A percentile compares a stretch with the other conserved stretches of the same genome.
phyloP scores from a whole-genome alignment of 192 early-diverging fungal species.

The Coemansia sp. region DNA sequence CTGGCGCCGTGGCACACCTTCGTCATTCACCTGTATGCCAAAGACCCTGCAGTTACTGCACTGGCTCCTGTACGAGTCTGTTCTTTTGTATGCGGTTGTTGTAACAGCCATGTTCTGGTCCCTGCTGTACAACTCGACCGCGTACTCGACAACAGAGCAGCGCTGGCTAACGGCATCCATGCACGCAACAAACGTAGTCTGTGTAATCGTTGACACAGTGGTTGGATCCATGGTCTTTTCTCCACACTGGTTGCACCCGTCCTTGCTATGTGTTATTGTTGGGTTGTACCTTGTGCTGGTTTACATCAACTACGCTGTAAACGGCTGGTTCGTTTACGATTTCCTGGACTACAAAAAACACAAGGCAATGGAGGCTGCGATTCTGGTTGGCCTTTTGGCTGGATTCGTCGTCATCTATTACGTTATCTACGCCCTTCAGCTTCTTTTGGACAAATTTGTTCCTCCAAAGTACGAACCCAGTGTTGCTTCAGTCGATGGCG shows the following conservation, averaged over 20 bases:
- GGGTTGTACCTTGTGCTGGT: constrained; percentile 33
- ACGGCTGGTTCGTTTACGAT: constrained; percentile 41
- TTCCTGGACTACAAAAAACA: constrained; percentile 42
- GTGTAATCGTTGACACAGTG: constrained; percentile 25
- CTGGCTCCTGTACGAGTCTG: constrained; percentile 48
- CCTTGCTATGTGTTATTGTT: constrained; percentile 14
- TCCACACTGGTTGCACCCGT: constrained; percentile 41
- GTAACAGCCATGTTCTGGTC: constrained; percentile 43
- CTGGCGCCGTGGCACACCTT: constrained; percentile 5
- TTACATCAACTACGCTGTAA: constrained; percentile 37
- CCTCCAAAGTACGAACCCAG: constrained; percentile 12
- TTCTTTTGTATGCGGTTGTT: constrained; percentile 28
- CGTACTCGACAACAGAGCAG: constrained; percentile 5
- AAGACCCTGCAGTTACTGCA: constrained; percentile 39
- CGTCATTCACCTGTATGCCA: constrained; percentile 25
- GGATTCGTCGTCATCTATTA: constrained; percentile 36
- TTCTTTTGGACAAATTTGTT: constrained; percentile 25
- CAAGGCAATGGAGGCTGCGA: constrained; percentile 10
- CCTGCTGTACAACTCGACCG: constrained; percentile 21
- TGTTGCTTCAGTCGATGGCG: background rate
- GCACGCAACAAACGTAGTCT: constrained; percentile 28
- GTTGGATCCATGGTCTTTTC: constrained; percentile 35
- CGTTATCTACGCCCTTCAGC: constrained; percentile 17
- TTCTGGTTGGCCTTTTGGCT: constrained; percentile 19
- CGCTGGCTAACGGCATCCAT: constrained; percentile 41